Evolutionary conservation across 345 rosid genomes (phyloP).

Genomic region (Sapria himalayana): DNA sequence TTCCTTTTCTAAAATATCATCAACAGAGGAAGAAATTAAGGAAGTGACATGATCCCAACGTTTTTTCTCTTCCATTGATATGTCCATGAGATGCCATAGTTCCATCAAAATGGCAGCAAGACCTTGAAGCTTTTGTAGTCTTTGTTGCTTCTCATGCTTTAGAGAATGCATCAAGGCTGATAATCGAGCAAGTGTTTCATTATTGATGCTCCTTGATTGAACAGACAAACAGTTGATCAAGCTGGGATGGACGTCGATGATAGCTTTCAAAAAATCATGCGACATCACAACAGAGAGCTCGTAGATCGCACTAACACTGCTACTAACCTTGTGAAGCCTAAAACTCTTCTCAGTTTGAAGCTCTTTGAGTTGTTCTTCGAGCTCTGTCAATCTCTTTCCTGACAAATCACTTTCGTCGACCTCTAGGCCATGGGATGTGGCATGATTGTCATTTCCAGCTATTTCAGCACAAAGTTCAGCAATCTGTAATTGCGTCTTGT

Average conservation of each 20-base stretch:
- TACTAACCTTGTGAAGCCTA: slow-evolving; percentile 44
- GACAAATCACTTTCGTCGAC: slow-evolving; percentile 49
- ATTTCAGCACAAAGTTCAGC: slow-evolving; percentile 38
- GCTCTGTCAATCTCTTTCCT: slow-evolving; percentile 37
- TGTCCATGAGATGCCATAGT: slow-evolving; percentile 66
- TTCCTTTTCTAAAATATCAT: slow-evolving; percentile 31
- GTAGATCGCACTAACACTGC: slow-evolving; percentile 29
- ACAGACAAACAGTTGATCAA: slow-evolving; percentile 19
- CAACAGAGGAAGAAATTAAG: slow-evolving; percentile 24
- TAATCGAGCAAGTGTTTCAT: slow-evolving; percentile 57
- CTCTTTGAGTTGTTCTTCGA: slow-evolving; percentile 47
- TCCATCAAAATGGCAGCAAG: slow-evolving; percentile 38
- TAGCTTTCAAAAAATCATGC: slow-evolving; percentile 35
- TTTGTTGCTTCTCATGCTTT: slow-evolving; percentile 41
- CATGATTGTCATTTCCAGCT: slow-evolving; percentile 22
- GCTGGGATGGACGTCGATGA: slow-evolving; percentile 45
- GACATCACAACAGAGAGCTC: slow-evolving; percentile 52
- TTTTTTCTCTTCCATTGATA: slow-evolving; percentile 32
- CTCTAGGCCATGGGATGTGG: slow-evolving; percentile 13
- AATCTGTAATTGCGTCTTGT: slow-evolving; percentile 31
- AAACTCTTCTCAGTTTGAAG: slow-evolving; percentile 61
- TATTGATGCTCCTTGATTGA: slow-evolving; percentile 60
- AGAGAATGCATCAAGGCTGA: slow-evolving; percentile 26
- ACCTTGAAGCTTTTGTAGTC: slow-evolving; percentile 60
- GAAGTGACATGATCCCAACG: slow-evolving; percentile 26